Conservation (phyloP, 805 yeast genomes). For the Yarrowia sp. region DNA sequence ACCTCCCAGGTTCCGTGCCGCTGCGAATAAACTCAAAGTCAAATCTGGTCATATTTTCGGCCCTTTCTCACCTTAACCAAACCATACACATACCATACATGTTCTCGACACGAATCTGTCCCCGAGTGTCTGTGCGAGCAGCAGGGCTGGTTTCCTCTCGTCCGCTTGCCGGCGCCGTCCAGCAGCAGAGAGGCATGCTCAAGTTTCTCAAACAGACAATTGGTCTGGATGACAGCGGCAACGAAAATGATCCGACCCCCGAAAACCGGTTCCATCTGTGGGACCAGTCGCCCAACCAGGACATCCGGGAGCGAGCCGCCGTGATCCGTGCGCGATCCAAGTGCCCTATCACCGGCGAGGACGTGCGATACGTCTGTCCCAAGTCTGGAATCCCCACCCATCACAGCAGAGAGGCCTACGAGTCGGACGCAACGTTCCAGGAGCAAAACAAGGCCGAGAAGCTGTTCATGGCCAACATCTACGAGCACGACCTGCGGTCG, state of each 20-base stretch:
- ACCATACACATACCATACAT: conserved; percentile 22
- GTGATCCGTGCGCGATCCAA: conserved; percentile 79
- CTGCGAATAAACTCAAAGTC: conserved; percentile 11
- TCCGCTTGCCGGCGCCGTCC: conserved; percentile 12
- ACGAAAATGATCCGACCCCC: conserved; percentile 59
- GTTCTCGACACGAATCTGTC: conserved; percentile 25
- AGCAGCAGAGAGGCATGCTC: conserved; percentile 28
- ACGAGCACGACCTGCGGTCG: conserved; percentile 91
- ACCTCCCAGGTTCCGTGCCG: neutral
- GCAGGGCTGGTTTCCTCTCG: conserved; percentile 13
- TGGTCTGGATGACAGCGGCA: conserved; percentile 61
- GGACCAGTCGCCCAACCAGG: conserved; percentile 90
- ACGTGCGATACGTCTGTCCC: conserved; percentile 86
- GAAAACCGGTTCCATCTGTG: conserved; percentile 78
- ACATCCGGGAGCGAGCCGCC: conserved; percentile 86
- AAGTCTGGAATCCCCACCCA: conserved; percentile 96
- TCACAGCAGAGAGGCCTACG: conserved; percentile 87
- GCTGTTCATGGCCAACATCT: conserved; percentile 82
- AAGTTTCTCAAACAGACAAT: conserved; percentile 40
- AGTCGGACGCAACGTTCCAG: conserved; percentile 72
- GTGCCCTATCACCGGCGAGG: conserved; percentile 84
- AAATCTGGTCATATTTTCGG: conserved; percentile 24
- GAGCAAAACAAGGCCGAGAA: conserved; percentile 61
- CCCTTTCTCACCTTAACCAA: neutral
- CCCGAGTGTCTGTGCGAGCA: conserved; percentile 26